Evolutionary conservation across 164 flowering plant species (phyloP).

Genomic region (Echeveria elegans): DNA sequence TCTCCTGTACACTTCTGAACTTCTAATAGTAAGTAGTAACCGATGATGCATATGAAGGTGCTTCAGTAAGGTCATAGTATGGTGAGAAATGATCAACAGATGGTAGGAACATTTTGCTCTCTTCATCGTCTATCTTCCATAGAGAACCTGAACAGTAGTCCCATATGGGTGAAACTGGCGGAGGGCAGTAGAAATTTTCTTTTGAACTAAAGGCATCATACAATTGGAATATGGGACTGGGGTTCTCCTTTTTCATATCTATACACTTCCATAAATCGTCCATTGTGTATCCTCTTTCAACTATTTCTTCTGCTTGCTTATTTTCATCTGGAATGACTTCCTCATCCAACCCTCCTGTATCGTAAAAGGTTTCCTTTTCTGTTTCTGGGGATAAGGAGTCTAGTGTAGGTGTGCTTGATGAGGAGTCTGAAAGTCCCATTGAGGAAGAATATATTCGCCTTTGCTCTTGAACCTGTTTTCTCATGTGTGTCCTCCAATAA

Average conservation of each 20-base stretch:
- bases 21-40: not conserved
- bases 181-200: constrained; percentile 27
- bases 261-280: not conserved
- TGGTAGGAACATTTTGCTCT: constrained; percentile 32
- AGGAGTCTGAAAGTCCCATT: constrained; percentile 33
- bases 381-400: not conserved
- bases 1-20: not conserved
- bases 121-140: constrained; percentile 61
- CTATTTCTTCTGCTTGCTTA: not conserved
- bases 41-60: not conserved
- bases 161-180: constrained; percentile 60
- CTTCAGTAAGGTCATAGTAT: constrained; percentile 19
- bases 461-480: constrained; percentile 82
- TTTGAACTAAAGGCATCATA: constrained; percentile 21
- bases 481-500: constrained; percentile 91
- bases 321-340: not conserved
- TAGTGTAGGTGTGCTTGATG: not conserved
- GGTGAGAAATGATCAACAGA: constrained; percentile 22
- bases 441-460: constrained; percentile 36
- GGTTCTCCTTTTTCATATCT: not conserved
- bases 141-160: constrained; percentile 45
- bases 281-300: not conserved
- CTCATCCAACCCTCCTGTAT: not conserved
- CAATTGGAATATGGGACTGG: not conserved
- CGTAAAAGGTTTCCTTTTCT: not conserved